Conservation (phyloP, 208 protist genomes). For the Wallacemonas collosoma region DNA sequence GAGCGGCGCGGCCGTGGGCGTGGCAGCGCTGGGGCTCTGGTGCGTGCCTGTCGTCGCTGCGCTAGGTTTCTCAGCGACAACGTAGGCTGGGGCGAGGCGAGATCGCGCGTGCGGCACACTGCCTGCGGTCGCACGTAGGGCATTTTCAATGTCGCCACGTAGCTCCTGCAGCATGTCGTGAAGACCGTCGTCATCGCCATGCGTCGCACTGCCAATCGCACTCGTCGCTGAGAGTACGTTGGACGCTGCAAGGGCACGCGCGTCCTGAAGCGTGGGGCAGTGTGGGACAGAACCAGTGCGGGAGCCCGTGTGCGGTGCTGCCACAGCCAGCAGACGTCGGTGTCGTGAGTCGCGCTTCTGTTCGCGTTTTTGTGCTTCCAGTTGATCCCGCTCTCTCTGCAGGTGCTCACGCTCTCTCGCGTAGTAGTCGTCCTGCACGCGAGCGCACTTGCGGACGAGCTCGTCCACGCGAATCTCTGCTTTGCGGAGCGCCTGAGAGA, state of each 20-base stretch:
- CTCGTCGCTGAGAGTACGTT: neutral
- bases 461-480: constrained; percentile 30
- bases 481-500: constrained; percentile 43
- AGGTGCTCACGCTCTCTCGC: constrained; percentile 30
- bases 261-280: too few relatives aligned
- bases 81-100: constrained; percentile 16
- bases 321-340: constrained; percentile 11
- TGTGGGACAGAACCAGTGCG: too few relatives aligned
- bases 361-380: constrained; percentile 10
- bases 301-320: neutral
- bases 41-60: neutral
- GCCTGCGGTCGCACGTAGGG: neutral
- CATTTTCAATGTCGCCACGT: constrained; percentile 5
- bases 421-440: constrained; percentile 42
- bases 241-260: too few relatives aligned
- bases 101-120: neutral
- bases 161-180: constrained; percentile 38
- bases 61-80: constrained; percentile 25
- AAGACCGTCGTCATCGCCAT: constrained; percentile 24
- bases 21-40: too few relatives aligned
- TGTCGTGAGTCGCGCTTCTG: constrained; percentile 15
- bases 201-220: neutral
- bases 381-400: constrained; percentile 20
- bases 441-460: constrained; percentile 41
- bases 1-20: too few relatives aligned